Evolutionary conservation across 257 asterid species (phyloP), one percentile per base, ranked within the genome.

Genomic region (Solanum neorickii): DNA sequence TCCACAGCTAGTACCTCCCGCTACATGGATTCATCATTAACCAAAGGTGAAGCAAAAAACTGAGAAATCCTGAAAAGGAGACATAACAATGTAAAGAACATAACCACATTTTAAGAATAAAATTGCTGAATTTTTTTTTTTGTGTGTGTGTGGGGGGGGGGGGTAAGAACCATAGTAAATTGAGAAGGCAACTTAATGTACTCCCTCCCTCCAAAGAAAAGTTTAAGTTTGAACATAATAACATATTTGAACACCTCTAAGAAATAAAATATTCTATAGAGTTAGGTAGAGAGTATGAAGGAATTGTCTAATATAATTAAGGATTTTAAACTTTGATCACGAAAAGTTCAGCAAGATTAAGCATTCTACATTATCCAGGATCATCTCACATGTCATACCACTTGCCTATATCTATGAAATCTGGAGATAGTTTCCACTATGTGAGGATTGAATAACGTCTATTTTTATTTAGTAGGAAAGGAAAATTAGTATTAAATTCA

Each of bases 11-110:
- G 92, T 16, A 97, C 93, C 94, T 97, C 99, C 86, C 98, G 92
- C 83, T 96, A 99, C 99, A 97, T 96, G 88, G 99, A 98, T 88
- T 95, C 98, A 88, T 96, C 95, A 92, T 97, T 96, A 69, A 95
- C 95, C 87, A 97, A 89, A 60, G 99, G 99, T 65, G 98, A 95
- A 83, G 89, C 89, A 72, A 97, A 97, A 92, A 97, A 96, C 86
- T 95, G 98, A 88, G 99, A 94, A 92, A 97, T 96, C 92, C 99
- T 97, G 97, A 86, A 88, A 90, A 68, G 83, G 46, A 85, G 35
- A 82, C 75, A 86, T 89, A 87, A 47, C 83, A 80, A 91, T 68
- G 23, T 33, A 33, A 33, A 33, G 35, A 33, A 41, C 21, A 13
- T 86, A 80, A 89, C 85, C 65, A 74, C 49, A 76, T 8, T 14